Evolutionary conservation across 2,329 filamentous ascomycete genomes (phyloP), one percentile per base, ranked within the genome.

Genomic region (Dendrostoma leiphaemia): DNA sequence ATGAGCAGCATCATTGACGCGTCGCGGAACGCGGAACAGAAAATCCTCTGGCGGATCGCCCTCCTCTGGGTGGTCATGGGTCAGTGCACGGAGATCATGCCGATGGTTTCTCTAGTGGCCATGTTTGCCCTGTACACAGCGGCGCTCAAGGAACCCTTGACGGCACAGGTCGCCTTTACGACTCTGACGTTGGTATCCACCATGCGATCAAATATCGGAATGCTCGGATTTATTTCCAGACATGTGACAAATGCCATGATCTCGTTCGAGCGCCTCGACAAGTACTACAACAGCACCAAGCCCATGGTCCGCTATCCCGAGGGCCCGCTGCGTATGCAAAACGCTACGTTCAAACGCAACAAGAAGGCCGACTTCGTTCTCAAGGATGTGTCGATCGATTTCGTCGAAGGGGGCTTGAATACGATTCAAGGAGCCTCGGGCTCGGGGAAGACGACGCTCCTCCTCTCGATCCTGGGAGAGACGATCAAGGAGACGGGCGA

Each of bases 101-200:
- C 81, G 0, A 76, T 77, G 52, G 60, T 81, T 7, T 70, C 79
- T 15, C 66, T 84, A 26, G 65, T 84, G 13, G 67, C 78, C 48
- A 83, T 82, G 67, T 83, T 84, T 61, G 72, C 71, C 13, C 64
- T 80, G 9, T 75, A 82, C 51, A 76, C 80, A 2, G 69, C 74
- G 1, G 71, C 80, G 12, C 71, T 74, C 24, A 69, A 75, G 50
- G 68, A 74, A 54, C 72, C 72, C 4, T 69, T 84, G 13, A 77
- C 78, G 8, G 80, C 81, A 12, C 77, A 80, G n/a, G 71, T 79
- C 35, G 81, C 81, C 9, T 84, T 84, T 59, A 84, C 81, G 3
- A 76, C 81, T 1, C 72, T 82, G 8, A 76, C 73, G 7, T 70
- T 84, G 7, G 74, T 82, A 60, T 75, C 77, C 60, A 80, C 74